phyloP scores from a whole-genome alignment of 345 rosid species.

The Melastoma malabathricum region DNA sequence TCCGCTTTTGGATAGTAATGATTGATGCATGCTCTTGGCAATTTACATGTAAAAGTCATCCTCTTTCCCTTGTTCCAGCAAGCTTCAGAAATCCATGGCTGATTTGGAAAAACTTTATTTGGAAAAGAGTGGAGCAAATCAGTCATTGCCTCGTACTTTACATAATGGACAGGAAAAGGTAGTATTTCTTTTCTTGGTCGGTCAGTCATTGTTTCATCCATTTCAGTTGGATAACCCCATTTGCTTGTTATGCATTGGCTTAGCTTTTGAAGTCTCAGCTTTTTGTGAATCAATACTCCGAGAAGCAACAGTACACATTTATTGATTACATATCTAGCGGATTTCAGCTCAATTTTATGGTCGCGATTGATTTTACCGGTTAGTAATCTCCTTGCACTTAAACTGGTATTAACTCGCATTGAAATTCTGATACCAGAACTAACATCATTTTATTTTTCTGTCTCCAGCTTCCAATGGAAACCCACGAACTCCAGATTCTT shows the following conservation, averaged over 20 bases:
- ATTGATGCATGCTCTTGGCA: neutral
- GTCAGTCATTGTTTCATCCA: neutral
- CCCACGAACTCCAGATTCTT: slow-evolving; percentile 49
- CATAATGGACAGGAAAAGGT: slow-evolving; percentile 49
- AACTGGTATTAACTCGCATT: neutral
- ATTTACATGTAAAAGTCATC: slow-evolving; percentile 1
- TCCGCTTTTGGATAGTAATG: neutral
- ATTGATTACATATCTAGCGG: slow-evolving; percentile 82
- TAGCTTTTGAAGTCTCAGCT: slow-evolving; percentile 68
- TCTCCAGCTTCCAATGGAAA: slow-evolving; percentile 77
- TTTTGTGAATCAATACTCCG: slow-evolving; percentile 50
- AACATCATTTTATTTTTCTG: neutral
- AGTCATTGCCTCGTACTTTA: slow-evolving; percentile 21
- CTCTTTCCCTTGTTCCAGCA: slow-evolving; percentile 23
- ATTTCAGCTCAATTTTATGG: slow-evolving; percentile 78
- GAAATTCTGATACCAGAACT: neutral
- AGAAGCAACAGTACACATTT: slow-evolving; percentile 57
- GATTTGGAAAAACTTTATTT: slow-evolving; percentile 50
- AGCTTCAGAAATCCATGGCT: slow-evolving; percentile 52
- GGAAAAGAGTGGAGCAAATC: slow-evolving; percentile 35
- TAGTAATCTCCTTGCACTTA: neutral
- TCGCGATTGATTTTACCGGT: slow-evolving; percentile 94
- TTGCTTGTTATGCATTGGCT: neutral
- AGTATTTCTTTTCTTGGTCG: slow-evolving; percentile 1
- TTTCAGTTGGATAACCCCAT: neutral